Evolutionary conservation across 495 filamentous ascomycete genomes (phyloP), one percentile per base, ranked within the genome.

Genomic region (Neurospora pannonica): DNA sequence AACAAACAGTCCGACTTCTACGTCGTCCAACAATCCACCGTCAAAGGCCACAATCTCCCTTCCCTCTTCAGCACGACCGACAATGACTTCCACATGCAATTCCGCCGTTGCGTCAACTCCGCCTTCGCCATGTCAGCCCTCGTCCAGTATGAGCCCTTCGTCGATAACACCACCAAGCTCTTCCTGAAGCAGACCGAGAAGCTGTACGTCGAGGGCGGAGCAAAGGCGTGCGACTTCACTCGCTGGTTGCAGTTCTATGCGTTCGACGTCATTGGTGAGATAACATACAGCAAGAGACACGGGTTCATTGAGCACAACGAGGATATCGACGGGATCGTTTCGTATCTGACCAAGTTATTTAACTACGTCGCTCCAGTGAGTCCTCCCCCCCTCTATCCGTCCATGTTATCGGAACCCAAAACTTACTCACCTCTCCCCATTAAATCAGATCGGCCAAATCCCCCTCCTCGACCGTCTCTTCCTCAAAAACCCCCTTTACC

Each of bases 21-120:
- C 78, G 85, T 89, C 28, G 90, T 93, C 38, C 90, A 92, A 77
- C 86, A 90, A 81, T 87, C 89, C 0, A 84, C 91, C 8, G 85
- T 89, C 42, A 90, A 89, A 71, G 91, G 92, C 38, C 80, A 88
- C 74, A 87, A 87, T 34, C 83, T 94, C 6, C 88, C 88, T 28
- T 92, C 92, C 13, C 87, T 94, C n/a, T 95, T 95, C 85, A 91
- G 90, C 75, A 92, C 92, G 5, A 88, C 88, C 15, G 90, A 94
- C 80, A 91, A 93, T 75, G 84, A 86, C 13, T 94, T 91, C 82
- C 93, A 95, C 79, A 87, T 89, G 36, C 87, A 89, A 72, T 89
- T 94, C 74, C 87, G 91, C 31, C 87, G 88, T 74, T 90, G 89
- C 71, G 90, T 92, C 73, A 94, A 90, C 83, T 86, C 84, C 71